Evolutionary conservation across 495 filamentous ascomycete species (phyloP).

Genomic region (Podospora sp.): DNA sequence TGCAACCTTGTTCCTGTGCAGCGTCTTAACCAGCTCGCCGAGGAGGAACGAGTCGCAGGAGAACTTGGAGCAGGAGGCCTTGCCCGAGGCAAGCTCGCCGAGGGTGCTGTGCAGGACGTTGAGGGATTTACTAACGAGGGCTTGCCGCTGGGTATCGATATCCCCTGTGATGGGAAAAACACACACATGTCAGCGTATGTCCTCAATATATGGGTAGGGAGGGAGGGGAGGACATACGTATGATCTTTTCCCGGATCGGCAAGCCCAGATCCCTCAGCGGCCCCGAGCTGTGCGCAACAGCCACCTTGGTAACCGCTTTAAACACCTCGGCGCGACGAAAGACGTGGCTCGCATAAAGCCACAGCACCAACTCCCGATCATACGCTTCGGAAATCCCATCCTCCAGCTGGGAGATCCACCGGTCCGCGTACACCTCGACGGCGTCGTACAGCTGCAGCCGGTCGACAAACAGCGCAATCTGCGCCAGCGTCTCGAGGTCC

Average conservation of each 20-base stretch:
- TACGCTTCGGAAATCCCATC: constrained; percentile 13
- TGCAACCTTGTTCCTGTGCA: constrained; percentile 17
- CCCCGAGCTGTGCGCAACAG: constrained; percentile 21
- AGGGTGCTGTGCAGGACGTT: constrained; percentile 22
- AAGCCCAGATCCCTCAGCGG: constrained; percentile 28
- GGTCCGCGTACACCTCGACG: constrained; percentile 44
- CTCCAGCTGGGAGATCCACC: constrained; percentile 44
- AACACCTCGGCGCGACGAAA: constrained; percentile 34
- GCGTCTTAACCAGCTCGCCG: constrained; percentile 33
- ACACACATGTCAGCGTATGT: not conserved
- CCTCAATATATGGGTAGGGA: too few relatives aligned
- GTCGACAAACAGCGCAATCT: constrained; percentile 55
- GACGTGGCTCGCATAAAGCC: constrained; percentile 35
- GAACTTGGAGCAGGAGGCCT: constrained; percentile 19
- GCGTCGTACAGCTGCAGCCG: constrained; percentile 52
- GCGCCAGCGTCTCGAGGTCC: constrained; percentile 49
- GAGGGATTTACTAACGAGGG: constrained; percentile 25
- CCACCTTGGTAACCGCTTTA: constrained; percentile 27
- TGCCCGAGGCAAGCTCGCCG: constrained; percentile 20
- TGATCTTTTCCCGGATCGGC: constrained; percentile 35
- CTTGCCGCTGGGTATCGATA: constrained; percentile 31
- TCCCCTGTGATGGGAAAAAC: constrained; percentile 22
- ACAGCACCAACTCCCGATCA: constrained; percentile 27
- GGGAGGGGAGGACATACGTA: constrained; percentile 22
- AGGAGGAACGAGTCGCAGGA: constrained; percentile 35